These are phyloP conservation scores for Rhytidhysteron rufulum DNA, from an alignment of 2,329 filamentous ascomycete species.

Conservation along the genomic window DNA sequence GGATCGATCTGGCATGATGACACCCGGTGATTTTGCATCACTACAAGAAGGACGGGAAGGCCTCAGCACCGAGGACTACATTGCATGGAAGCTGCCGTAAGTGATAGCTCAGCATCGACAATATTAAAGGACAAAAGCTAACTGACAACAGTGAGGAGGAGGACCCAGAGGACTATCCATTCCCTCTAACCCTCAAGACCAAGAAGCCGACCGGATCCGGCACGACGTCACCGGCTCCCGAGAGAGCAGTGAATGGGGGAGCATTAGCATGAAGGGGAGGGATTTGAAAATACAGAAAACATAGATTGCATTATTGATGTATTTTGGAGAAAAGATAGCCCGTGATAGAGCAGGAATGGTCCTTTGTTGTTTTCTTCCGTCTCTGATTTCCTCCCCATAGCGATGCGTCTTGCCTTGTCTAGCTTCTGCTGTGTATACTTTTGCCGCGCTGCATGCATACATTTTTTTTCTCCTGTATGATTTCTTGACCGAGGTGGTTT, in stretches of 20 bases:
- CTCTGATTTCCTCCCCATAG: no score
- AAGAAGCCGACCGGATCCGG: slow-evolving; percentile 37
- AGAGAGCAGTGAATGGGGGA: slow-evolving; percentile 31
- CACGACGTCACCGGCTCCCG: slow-evolving; percentile 24
- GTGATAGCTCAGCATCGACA: slow-evolving; percentile 43
- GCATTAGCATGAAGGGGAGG: not conserved
- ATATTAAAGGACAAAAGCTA: slow-evolving; percentile 17
- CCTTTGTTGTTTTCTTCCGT: no score
- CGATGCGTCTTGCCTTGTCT: no score
- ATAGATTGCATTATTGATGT: slow-evolving; percentile 2
- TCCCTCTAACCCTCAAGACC: slow-evolving; percentile 62
- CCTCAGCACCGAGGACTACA: slow-evolving; percentile 92
- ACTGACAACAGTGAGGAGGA: slow-evolving; percentile 72
- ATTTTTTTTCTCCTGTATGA: not conserved
- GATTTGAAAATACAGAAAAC: not conserved
- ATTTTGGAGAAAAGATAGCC: not conserved
- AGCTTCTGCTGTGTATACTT: slow-evolving; percentile 1
- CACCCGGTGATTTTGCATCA: slow-evolving; percentile 94
- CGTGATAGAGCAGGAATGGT: not conserved
- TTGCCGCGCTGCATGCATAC: slow-evolving; percentile 1
- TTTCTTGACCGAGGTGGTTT: not conserved
- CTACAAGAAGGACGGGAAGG: slow-evolving; percentile 92
- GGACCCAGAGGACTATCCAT: slow-evolving; percentile 75
- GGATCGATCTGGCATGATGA: slow-evolving; percentile 96
- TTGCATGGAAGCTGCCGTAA: slow-evolving; percentile 97